Evolutionary conservation across 2,329 filamentous ascomycete species (phyloP).

Genomic region (Aspergillus tubingensis): DNA sequence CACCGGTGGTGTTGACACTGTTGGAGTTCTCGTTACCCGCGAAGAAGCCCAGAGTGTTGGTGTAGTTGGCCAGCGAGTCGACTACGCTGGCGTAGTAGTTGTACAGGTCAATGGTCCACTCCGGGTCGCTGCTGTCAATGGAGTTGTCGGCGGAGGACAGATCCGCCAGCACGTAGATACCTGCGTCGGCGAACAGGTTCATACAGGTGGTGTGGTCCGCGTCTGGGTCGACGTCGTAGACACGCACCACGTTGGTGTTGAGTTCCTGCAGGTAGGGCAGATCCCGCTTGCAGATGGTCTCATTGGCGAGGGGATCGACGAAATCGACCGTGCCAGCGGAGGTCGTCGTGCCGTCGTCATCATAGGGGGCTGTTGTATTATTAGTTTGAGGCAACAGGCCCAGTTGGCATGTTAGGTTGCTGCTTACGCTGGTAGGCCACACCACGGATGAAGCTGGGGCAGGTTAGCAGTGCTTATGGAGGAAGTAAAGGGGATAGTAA

Average conservation of each 20-base stretch:
- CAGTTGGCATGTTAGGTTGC: not conserved
- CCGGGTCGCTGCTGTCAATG: conserved; percentile 77
- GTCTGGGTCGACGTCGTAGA: conserved; percentile 83
- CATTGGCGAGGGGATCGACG: conserved; percentile 77
- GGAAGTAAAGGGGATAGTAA: not conserved
- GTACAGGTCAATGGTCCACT: conserved; percentile 77
- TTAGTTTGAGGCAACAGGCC: not conserved
- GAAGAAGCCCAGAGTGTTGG: conserved; percentile 93
- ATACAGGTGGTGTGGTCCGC: conserved; percentile 80
- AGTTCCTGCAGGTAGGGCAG: conserved; percentile 76
- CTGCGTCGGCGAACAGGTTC: conserved; percentile 73
- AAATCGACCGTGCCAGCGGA: conserved; percentile 58
- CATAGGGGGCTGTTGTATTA: conserved; percentile 58
- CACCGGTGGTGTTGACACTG: conserved; percentile 78
- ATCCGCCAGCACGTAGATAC: conserved; percentile 93
- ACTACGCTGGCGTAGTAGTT: conserved; percentile 78
- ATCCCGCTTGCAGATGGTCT: conserved; percentile 72
- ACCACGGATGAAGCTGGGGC: conserved; percentile 74
- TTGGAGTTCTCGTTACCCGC: conserved; percentile 96
- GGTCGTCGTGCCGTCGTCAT: conserved; percentile 53
- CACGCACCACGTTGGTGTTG: conserved; percentile 85
- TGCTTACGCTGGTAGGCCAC: conserved; percentile 78
- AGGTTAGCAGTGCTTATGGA: not conserved
- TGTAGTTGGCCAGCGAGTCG: conserved; percentile 75
- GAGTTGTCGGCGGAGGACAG: conserved; percentile 76